phyloP scores from a whole-genome alignment of 1,284 basidiomycete species.

The Grifola frondosa region DNA sequence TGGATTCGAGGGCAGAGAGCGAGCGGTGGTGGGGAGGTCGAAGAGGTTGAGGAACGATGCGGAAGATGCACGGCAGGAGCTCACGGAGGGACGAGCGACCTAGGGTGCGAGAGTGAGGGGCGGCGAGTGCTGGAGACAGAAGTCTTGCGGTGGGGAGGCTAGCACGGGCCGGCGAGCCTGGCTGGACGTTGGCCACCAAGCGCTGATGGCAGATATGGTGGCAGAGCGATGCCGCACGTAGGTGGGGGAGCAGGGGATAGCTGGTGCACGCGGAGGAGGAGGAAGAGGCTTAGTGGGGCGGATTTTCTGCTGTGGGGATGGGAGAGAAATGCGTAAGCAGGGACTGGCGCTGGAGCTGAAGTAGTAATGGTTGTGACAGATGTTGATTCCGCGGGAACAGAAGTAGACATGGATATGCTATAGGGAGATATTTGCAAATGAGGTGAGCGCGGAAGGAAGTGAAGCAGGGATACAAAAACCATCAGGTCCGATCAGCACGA shows the following conservation, averaged over 20 bases:
- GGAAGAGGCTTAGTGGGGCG: conserved; percentile 33
- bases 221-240: conserved; percentile 28
- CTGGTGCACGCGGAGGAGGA: conserved; percentile 27
- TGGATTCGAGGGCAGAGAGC: conserved; percentile 25
- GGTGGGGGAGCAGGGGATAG: conserved; percentile 35
- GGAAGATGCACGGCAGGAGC: conserved; percentile 33
- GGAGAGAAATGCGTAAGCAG: conserved; percentile 32
- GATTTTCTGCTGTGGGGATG: conserved; percentile 35
- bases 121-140: conserved; percentile 36
- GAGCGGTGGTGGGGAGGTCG: conserved; percentile 36
- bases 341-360: conserved; percentile 15
- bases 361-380: conserved; percentile 8
- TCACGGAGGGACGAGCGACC: conserved; percentile 31
- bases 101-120: conserved; percentile 21
- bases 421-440: neutral
- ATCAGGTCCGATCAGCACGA: too few relatives aligned
- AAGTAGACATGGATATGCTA: conserved; percentile 23
- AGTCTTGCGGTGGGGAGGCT: conserved; percentile 25
- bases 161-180: conserved; percentile 60
- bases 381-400: conserved; percentile 7
- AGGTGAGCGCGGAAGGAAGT: too few relatives aligned
- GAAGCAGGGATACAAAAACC: too few relatives aligned
- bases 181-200: conserved; percentile 62
- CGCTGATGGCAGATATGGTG: conserved; percentile 39
- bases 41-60: conserved; percentile 43